Percentiles rank a stretch among this genome's conserved stretches.
Evolutionary conservation across 768 basidiomycete genomes (phyloP).

Genomic region (Lentinula aciculospora): DNA sequence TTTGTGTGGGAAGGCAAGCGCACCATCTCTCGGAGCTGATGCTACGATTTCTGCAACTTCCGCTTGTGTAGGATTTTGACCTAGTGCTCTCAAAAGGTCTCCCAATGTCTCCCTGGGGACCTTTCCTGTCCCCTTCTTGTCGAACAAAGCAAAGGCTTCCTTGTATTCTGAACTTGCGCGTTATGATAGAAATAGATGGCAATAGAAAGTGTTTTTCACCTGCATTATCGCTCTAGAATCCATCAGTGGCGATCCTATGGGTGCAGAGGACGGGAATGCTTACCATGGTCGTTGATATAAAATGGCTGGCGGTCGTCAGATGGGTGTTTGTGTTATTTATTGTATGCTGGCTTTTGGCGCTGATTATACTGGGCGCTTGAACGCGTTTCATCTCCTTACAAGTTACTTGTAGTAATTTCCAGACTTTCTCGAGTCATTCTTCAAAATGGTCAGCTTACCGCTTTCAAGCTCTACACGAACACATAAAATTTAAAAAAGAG

Average conservation of each 20-base stretch:
- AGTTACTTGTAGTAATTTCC: background rate
- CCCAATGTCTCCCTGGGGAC: slow-evolving; percentile 87
- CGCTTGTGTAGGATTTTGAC: slow-evolving; percentile 99
- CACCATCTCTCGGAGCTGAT: slow-evolving; percentile 73
- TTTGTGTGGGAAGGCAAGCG: slow-evolving; percentile 6
- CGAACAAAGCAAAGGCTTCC: slow-evolving; percentile 96
- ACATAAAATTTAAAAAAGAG: background rate
- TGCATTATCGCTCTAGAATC: slow-evolving; percentile 32
- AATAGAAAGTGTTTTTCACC: slow-evolving; percentile 15
- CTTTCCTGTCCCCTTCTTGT: slow-evolving; percentile 90
- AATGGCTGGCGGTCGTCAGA: background rate
- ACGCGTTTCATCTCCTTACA: background rate
- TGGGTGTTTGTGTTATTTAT: background rate
- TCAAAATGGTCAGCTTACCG: background rate
- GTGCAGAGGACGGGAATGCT: background rate
- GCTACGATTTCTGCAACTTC: slow-evolving; percentile 83
- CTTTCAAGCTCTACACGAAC: background rate
- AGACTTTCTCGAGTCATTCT: background rate
- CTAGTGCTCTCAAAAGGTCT: slow-evolving; percentile 88
- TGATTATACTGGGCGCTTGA: no score
- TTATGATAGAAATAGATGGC: background rate
- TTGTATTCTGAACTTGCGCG: slow-evolving; percentile 70
- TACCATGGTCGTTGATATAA: background rate
- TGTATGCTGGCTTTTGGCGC: background rate
- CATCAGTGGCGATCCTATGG: background rate